Evolutionary conservation across 495 filamentous ascomycete species (phyloP), one percentile per base, ranked within the genome.

Genomic region (Lophium mytilinum): DNA sequence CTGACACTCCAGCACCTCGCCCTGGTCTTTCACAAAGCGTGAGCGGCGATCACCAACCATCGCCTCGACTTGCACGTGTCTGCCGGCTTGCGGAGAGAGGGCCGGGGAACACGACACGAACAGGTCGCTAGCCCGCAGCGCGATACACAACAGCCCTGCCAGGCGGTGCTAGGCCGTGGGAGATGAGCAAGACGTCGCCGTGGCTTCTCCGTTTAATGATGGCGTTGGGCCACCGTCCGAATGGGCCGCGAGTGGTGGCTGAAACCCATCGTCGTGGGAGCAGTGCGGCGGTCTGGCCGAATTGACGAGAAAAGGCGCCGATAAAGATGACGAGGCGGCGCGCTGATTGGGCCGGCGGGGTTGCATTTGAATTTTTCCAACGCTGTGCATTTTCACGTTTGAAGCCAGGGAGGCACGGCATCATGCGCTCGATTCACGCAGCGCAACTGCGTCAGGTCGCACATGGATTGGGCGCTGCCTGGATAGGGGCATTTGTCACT

Each of bases 341-440:
- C 59, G 58, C 12, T 64, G 52, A 64, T 64, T 60, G 61, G 61
- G 35, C 56, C 47, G 61, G 54, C 9, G 17, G 24, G 47, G 57
- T 24, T 18, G 17, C n/a, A 58, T 47, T 18, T 30, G 14, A 9
- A 4, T 41, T 41, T 8, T 41, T 17, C 39, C 8, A n/a, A 41
- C 11, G 17, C 39, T 14, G 11, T 41, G 12, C 45, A 48, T 18
- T 19, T 24, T 21, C 45, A 14, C 15, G 21, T 14, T 21, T 21
- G 45, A 12, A 24, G 45, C 45, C 21, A 24, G 45, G 45, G 45
- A 48, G 15, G 12, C 33, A 24, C 45, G 33, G 45, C 14, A 14
- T 30, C 45, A 19, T 30, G 45, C 12, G 43, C 11, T 10, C 14
- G 30, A 21, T 47, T 21, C 30, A 17, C 8, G 11, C 42, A 46